phyloP scores from a whole-genome alignment of 805 yeast genomes.

The Hanseniaspora valbyensis region DNA sequence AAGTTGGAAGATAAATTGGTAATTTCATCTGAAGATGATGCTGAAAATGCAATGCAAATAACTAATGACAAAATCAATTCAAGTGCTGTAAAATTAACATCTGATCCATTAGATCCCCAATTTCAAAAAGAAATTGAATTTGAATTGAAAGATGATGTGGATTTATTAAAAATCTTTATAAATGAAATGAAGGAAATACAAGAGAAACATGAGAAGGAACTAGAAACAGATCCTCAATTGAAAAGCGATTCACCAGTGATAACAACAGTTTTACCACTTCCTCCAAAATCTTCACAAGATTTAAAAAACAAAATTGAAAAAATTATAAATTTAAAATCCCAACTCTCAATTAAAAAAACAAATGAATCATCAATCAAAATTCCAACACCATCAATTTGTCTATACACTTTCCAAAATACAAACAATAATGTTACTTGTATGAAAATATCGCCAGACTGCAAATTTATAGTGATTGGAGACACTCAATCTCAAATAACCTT shows the following conservation, averaged over 20 bases:
- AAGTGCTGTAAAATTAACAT: conserved; percentile 69
- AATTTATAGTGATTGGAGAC: conserved; percentile 80
- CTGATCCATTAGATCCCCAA: conserved; percentile 76
- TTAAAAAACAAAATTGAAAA: conserved; percentile 65
- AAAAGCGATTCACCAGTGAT: conserved; percentile 12
- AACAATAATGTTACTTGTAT: conserved; percentile 77
- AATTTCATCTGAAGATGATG: conserved; percentile 14
- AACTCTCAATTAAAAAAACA: conserved; percentile 37
- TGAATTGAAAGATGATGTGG: conserved; percentile 71
- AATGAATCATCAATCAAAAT: conserved; percentile 30
- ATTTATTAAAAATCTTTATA: conserved; percentile 27
- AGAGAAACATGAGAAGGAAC: conserved; percentile 23
- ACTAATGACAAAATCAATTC: conserved; percentile 54
- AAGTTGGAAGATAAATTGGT: conserved; percentile 6
- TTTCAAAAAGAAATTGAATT: conserved; percentile 74
- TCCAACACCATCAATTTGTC: conserved; percentile 84
- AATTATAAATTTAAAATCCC: conserved; percentile 61
- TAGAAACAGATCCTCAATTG: conserved; percentile 3
- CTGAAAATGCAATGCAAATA: conserved; percentile 1
- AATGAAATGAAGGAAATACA: conserved; percentile 18
- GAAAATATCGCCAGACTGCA: conserved; percentile 77
- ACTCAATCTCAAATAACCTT: conserved; percentile 6
- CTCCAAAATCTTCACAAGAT: conserved; percentile 69
- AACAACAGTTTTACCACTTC: conserved; percentile 70
- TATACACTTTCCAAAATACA: conserved; percentile 96